Percentiles rank a stretch among this genome's conserved stretches.
phyloP scores from a whole-genome alignment of 2,329 filamentous ascomycete genomes.

The Exserohilum rostratum region DNA sequence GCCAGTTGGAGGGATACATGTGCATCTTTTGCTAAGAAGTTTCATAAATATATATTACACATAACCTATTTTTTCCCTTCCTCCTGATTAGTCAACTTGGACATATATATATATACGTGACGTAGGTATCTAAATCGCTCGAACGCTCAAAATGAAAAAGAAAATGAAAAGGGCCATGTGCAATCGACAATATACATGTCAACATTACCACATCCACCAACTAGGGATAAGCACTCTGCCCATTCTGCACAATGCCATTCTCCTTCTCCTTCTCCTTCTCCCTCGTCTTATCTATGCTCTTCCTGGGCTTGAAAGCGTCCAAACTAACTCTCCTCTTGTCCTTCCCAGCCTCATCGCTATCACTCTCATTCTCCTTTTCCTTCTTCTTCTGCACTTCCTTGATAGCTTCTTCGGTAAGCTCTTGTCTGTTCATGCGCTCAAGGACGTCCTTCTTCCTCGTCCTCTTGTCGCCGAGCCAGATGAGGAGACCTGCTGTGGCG shows the following conservation, averaged over 20 bases:
- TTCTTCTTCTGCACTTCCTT: conserved; percentile 60
- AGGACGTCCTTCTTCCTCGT: conserved; percentile 87
- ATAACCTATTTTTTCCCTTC: too few relatives aligned
- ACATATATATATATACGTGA: too few relatives aligned
- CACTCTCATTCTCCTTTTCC: conserved; percentile 47
- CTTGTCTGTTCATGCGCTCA: conserved; percentile 76
- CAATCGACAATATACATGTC: too few relatives aligned
- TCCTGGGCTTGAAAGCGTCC: conserved; percentile 16
- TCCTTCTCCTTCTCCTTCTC: not conserved
- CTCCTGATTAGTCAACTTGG: too few relatives aligned
- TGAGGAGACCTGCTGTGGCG: conserved; percentile 75
- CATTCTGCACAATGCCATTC: not conserved
- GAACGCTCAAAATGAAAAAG: not conserved
- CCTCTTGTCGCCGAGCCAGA: conserved; percentile 74
- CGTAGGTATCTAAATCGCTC: not conserved
- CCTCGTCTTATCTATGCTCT: not conserved
- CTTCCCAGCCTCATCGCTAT: conserved; percentile 22
- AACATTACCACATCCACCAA: too few relatives aligned
- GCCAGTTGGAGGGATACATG: too few relatives aligned
- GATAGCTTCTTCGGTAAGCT: conserved; percentile 72
- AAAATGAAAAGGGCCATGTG: too few relatives aligned
- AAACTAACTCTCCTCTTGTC: conserved; percentile 28
- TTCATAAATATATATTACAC: too few relatives aligned
- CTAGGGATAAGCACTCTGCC: not conserved
- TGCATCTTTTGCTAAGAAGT: too few relatives aligned